Percentiles rank a stretch among this genome's conserved stretches.
Conservation (phyloP, 2,329 filamentous ascomycete species). For the Fusarium lyarnte region DNA sequence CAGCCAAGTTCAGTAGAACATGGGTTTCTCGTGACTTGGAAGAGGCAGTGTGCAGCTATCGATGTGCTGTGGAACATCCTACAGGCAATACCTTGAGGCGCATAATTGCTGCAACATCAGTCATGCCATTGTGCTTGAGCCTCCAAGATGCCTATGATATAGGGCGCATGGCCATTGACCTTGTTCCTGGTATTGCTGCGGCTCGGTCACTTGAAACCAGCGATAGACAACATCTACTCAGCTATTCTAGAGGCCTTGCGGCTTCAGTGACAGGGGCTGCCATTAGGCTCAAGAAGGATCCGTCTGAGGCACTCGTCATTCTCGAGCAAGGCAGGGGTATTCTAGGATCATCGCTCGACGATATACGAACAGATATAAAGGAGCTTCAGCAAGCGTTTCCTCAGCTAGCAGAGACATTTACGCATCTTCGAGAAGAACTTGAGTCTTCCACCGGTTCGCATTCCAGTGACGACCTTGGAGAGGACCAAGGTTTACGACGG, state of each 20-base stretch:
- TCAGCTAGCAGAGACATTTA: background rate
- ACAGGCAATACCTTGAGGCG: background rate
- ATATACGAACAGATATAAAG: background rate
- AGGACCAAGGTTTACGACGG: background rate
- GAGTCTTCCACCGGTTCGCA: background rate
- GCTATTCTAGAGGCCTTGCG: background rate
- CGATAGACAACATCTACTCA: background rate
- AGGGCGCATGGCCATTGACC: background rate
- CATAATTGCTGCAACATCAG: background rate
- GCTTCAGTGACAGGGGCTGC: background rate
- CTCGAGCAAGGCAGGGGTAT: background rate
- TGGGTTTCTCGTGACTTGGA: background rate
- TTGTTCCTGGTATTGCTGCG: background rate
- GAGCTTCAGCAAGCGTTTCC: background rate
- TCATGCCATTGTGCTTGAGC: background rate
- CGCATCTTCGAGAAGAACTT: background rate
- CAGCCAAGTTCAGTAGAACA: fast-evolving
- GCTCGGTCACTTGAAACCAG: background rate
- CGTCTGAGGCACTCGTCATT: background rate
- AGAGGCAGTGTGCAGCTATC: background rate
- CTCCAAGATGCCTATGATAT: background rate
- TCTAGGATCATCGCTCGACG: background rate
- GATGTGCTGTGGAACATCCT: background rate
- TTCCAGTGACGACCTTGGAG: fast-evolving
- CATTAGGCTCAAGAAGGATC: background rate